Base-by-base conservation (phyloP, 495 filamentous ascomycete species). In the Neurospora sp. region DNA sequence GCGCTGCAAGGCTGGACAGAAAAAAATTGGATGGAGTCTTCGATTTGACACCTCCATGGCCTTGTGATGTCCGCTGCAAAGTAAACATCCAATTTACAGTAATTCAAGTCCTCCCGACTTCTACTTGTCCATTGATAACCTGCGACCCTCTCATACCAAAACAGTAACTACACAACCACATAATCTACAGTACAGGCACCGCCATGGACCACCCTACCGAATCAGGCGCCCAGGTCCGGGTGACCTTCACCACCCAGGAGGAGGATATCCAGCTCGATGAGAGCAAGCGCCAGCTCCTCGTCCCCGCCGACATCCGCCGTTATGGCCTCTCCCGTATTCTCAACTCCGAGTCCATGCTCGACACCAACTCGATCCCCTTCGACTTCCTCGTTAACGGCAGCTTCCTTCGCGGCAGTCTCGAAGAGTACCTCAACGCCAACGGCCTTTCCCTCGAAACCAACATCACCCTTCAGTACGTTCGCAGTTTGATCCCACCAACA, bases 341-440 rank as follows among this genome's bases (percentile, higher is more conserved):
- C 74, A 99, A 99, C 83, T 94, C 92, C 75, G 85, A 87, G 78
- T 86, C 84, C 20, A 91, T 98, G 77, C 89, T 98, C 72, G 84
- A 90, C 73, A 92, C 89, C 40, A 53, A 87, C 90, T 91, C 95
- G 16, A 88, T 97, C 44, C 96, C 96, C 38, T 93, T 99, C 83
- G 96, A 99, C 81, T 98, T 99, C 85, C 87, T 99, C 74, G 89
- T 96, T 81, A 93, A 94, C 77, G 96, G 96, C 76, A 89, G 90
- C 75, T 97, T 96, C 82, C 88, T 99, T 37, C 91, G 93, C 48
- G 92, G 93, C 37, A 93, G 91, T 40, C 87, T 99, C 75, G 93
- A 97, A 78, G 90, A 96, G 77, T 97, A 96, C 83, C 88, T 99
- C 69, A 90, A 89, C 31, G 83, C 87, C 74, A 91, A 96, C 82